Percentiles rank a stretch among this genome's conserved stretches.
Conservation (phyloP, 2,329 filamentous ascomycete species). For the Penicillium hordei region DNA sequence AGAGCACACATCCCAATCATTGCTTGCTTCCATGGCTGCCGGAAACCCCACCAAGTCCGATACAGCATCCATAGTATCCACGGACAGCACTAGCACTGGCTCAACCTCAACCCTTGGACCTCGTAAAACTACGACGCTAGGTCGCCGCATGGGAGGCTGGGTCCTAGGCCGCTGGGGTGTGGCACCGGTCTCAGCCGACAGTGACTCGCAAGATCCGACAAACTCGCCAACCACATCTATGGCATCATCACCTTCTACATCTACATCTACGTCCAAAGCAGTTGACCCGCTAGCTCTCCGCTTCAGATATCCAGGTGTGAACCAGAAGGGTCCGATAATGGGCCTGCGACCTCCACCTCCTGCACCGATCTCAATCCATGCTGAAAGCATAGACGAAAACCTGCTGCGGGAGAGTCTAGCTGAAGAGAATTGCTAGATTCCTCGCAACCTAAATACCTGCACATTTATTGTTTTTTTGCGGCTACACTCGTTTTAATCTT, state of each 20-base stretch:
- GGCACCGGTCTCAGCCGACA: constrained; percentile 40
- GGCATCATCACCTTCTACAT: constrained; percentile 15
- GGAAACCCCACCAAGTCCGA: constrained; percentile 16
- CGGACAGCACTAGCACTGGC: constrained; percentile 24
- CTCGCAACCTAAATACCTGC: background rate
- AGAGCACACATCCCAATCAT: constrained; percentile 31
- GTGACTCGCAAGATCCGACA: background rate
- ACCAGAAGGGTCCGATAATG: constrained; percentile 72
- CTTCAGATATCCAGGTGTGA: constrained; percentile 67
- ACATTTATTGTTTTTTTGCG: constrained; percentile 5
- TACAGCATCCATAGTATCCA: constrained; percentile 27
- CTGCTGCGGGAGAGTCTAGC: constrained; percentile 61
- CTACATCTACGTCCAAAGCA: constrained; percentile 60
- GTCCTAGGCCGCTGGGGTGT: constrained; percentile 64
- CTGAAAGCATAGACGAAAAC: constrained; percentile 59
- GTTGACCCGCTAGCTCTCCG: constrained; percentile 61
- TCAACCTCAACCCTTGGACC: constrained; percentile 19
- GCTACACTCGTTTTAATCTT: constrained; percentile 5
- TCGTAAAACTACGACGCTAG: constrained; percentile 40
- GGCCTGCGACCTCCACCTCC: constrained; percentile 64
- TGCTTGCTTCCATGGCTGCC: constrained; percentile 41
- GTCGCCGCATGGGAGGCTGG: constrained; percentile 64
- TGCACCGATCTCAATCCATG: constrained; percentile 57
- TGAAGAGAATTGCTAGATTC: constrained; percentile 35
- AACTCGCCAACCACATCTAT: background rate